phyloP scores from a whole-genome alignment of 73 alveolate genomes.

The Paramecium caudatum region DNA sequence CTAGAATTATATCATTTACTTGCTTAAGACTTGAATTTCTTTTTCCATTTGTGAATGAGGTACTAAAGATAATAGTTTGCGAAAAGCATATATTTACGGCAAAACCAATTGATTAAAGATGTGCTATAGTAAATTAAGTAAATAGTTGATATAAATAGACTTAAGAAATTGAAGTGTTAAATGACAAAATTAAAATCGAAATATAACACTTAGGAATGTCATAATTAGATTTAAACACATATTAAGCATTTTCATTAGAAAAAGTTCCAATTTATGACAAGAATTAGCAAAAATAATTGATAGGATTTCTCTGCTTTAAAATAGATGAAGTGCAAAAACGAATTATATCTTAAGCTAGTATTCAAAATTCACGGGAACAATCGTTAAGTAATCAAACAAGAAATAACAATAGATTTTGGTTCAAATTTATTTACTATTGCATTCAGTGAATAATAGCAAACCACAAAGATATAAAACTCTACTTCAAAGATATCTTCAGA shows the following conservation, averaged over 20 bases:
- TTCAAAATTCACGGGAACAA: constrained; percentile 30
- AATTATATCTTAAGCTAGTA: not conserved
- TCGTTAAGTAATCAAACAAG: constrained; percentile 19
- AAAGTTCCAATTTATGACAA: constrained; percentile 59
- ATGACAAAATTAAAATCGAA: constrained; percentile 50
- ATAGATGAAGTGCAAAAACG: not conserved
- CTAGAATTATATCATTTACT: constrained; percentile 39
- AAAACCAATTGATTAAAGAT: not conserved
- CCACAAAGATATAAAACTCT: not conserved
- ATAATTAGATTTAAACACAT: constrained; percentile 27
- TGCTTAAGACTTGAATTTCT: constrained; percentile 27
- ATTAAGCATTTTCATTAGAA: constrained; percentile 66
- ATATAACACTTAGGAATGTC: constrained; percentile 16
- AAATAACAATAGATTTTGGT: constrained; percentile 45
- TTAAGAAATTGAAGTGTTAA: constrained; percentile 40
- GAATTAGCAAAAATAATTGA: constrained; percentile 6
- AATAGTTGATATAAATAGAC: constrained; percentile 8
- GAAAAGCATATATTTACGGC: not conserved
- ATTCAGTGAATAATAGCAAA: not conserved
- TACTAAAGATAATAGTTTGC: constrained; percentile 15
- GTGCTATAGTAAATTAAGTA: constrained; percentile 41
- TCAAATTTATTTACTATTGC: constrained; percentile 59
- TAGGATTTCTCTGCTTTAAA: constrained; percentile 58
- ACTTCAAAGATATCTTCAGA: not conserved
- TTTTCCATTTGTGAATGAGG: not conserved